phyloP scores from a whole-genome alignment of 306 rosid species.

The Prunus persica region DNA sequence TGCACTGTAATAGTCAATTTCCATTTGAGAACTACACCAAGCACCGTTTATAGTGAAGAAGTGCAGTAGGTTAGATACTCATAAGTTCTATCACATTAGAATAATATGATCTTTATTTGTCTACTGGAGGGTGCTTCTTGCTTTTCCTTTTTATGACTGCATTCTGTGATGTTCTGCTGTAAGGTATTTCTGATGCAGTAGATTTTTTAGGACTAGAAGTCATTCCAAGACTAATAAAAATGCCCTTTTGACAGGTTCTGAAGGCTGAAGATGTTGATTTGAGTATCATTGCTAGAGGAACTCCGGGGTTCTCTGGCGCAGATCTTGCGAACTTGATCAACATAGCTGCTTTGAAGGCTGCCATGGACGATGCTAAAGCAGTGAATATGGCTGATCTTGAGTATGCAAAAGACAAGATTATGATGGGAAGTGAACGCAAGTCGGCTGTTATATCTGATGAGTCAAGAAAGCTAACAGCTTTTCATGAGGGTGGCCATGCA shows the following conservation, averaged over 20 bases:
- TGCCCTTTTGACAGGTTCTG: conserved; percentile 45
- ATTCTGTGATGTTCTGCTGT: not conserved
- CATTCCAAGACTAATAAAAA: conserved; percentile 1
- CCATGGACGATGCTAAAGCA: conserved; percentile 83
- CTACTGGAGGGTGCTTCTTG: not conserved
- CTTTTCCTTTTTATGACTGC: not conserved
- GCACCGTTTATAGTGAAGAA: not conserved
- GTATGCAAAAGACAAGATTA: conserved; percentile 79
- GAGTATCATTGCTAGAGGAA: conserved; percentile 77
- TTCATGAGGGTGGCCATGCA: conserved; percentile 93
- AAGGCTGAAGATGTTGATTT: conserved; percentile 83
- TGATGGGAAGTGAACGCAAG: conserved; percentile 95
- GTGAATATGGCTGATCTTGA: conserved; percentile 86
- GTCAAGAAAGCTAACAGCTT: conserved; percentile 63
- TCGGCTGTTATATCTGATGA: conserved; percentile 80
- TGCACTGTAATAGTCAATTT: not conserved
- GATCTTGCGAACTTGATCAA: conserved; percentile 90
- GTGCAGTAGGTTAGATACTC: not conserved
- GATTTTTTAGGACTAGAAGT: not conserved
- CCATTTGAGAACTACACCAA: not conserved
- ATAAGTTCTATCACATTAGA: no score
- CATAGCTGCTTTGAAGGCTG: conserved; percentile 85
- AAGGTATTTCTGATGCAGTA: not conserved
- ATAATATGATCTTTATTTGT: not conserved
- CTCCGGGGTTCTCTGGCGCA: conserved; percentile 91